phyloP scores from a whole-genome alignment of 2,329 filamentous ascomycete genomes.

The Monilinia aucupariae region DNA sequence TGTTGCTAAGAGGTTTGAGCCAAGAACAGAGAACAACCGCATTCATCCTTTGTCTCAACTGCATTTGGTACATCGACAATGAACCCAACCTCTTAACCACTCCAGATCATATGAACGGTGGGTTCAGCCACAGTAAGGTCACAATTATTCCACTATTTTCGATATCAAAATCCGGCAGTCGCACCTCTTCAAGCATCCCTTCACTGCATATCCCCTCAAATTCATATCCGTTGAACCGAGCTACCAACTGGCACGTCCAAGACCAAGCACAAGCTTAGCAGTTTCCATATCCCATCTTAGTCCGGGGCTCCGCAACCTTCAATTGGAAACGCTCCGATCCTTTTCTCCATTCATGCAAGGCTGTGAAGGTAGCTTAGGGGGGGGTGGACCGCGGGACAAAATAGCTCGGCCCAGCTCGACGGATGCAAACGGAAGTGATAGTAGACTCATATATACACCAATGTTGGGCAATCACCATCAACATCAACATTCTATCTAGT shows the following conservation, averaged over 20 bases:
- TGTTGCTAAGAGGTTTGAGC: neutral
- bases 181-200: neutral
- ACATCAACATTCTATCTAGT: neutral
- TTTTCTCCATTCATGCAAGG: slow-evolving; percentile 13
- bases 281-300: neutral
- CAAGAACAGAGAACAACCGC: neutral
- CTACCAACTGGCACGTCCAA: slow-evolving; percentile 4
- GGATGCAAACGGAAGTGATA: slow-evolving; percentile 4
- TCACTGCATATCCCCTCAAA: neutral
- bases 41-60: slow-evolving; percentile 12
- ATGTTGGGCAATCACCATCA: neutral
- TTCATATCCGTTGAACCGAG: slow-evolving; percentile 17
- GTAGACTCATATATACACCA: slow-evolving; percentile 9
- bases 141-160: neutral
- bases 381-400: slow-evolving; percentile 13
- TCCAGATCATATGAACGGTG: neutral
- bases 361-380: neutral
- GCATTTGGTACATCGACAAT: slow-evolving; percentile 8
- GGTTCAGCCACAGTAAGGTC: neutral
- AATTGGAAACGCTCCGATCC: slow-evolving; percentile 1
- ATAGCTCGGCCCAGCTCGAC: slow-evolving; percentile 11
- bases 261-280: slow-evolving; percentile 16
- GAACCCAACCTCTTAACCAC: neutral
- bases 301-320: slow-evolving; percentile 4
- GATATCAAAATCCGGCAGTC: neutral